Conservation (phyloP, 2,329 filamentous ascomycete genomes). For the Exophiala phaeomuriformis region DNA sequence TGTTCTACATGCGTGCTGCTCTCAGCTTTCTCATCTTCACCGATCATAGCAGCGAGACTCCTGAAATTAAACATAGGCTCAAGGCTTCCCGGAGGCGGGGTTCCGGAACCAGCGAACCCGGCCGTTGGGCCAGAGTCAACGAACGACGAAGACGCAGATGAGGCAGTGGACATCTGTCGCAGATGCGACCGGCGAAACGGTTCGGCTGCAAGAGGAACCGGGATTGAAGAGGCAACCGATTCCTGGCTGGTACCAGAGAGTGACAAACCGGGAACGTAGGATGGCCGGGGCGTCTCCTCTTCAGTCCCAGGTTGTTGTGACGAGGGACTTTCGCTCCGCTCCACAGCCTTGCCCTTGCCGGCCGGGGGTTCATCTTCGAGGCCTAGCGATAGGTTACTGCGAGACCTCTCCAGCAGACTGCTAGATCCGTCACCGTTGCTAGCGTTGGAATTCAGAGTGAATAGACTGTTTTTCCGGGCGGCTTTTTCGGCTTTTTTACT, state of each 20-base stretch:
- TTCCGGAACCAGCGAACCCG: conserved; percentile 30
- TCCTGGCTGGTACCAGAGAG: conserved; percentile 26
- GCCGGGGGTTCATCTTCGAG: conserved; percentile 33
- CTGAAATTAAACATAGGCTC: conserved; percentile 90
- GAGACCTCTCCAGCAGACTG: conserved; percentile 33
- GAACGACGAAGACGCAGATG: conserved; percentile 71
- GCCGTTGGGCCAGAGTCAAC: conserved; percentile 55
- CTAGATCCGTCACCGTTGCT: conserved; percentile 52
- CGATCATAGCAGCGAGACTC: conserved; percentile 78
- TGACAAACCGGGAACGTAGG: conserved; percentile 18
- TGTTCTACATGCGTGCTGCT: conserved; percentile 35
- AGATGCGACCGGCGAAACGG: conserved; percentile 62
- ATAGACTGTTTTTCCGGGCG: conserved; percentile 56
- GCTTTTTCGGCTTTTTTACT: conserved; percentile 66
- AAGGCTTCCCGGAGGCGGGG: conserved; percentile 39
- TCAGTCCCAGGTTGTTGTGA: conserved; percentile 9
- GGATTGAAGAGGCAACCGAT: conserved; percentile 24
- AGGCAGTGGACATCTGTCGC: conserved; percentile 78
- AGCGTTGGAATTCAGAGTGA: conserved; percentile 46
- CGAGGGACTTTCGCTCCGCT: conserved; percentile 40
- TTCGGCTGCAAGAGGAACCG: conserved; percentile 37
- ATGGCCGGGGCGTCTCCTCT: conserved; percentile 13
- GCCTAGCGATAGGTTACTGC: conserved; percentile 34
- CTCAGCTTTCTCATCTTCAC: conserved; percentile 50
- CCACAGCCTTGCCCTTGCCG: conserved; percentile 64